These are phyloP conservation scores for Monilinia fructigena DNA, from an alignment of 2,329 filamentous ascomycete genomes.

Conservation along the genomic window DNA sequence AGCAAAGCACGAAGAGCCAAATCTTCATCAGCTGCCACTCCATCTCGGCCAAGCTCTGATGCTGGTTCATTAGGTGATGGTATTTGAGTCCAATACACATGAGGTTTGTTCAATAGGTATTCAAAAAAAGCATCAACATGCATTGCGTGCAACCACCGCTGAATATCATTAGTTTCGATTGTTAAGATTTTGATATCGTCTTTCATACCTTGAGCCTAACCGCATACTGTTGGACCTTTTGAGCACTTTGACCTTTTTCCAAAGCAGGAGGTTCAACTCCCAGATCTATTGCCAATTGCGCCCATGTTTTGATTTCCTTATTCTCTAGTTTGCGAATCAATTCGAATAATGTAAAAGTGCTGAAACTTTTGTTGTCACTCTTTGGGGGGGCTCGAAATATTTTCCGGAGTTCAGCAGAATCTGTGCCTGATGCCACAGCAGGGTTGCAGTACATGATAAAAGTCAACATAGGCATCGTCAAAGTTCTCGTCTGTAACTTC, in stretches of 20 bases:
- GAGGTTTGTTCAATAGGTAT: constrained; percentile 74
- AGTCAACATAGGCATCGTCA: constrained; percentile 77
- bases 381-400: constrained; percentile 78
- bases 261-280: constrained; percentile 82
- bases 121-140: constrained; percentile 94
- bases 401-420: constrained; percentile 69
- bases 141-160: constrained; percentile 97
- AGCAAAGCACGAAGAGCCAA: constrained; percentile 81
- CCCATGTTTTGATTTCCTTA: constrained; percentile 91
- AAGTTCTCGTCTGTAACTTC: constrained; percentile 69
- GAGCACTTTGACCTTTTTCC: constrained; percentile 81
- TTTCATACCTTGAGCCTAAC: constrained; percentile 77
- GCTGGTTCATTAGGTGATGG: constrained; percentile 64
- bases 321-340: constrained; percentile 75
- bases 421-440: constrained; percentile 65
- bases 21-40: constrained; percentile 82
- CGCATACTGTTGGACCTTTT: constrained; percentile 93
- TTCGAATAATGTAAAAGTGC: constrained; percentile 72
- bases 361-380: constrained; percentile 85
- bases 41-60: constrained; percentile 68
- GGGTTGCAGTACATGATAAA: constrained; percentile 95
- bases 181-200: constrained; percentile 3
- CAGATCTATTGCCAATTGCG: constrained; percentile 79
- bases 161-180: constrained; percentile 28
- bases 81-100: constrained; percentile 77